Base-by-base conservation (phyloP, 108 stramenopile species). In the Cyclotella cryptica region DNA sequence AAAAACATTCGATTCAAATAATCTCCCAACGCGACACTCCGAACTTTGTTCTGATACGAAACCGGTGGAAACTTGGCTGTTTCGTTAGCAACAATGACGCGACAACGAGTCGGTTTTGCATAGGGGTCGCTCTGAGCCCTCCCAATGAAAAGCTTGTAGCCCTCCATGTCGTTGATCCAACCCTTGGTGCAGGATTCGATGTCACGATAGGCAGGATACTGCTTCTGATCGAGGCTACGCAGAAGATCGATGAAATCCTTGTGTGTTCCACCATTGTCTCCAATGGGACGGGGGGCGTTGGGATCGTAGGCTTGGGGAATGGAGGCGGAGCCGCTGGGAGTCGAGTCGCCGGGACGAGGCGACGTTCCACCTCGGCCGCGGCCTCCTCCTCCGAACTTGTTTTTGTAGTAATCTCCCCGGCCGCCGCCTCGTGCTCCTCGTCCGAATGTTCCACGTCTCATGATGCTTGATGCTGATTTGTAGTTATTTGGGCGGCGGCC, bases 51-150 rank as follows among this genome's bases (percentile, higher is more conserved):
- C 59, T 86, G 82, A 65, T 87, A 90, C 8, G 86, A 59, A 30
- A 83, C 71, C 27, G 85, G 69, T n/a, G 97, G 94, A 68, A 97
- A 91, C 44, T 83, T 85, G 30, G 96, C 93, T 19, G 81, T 79
- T 10, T 53, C 47, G 15, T 79, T 78, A 43, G 83, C 74, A 13
- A 98, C 71, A 11, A 89, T 76, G 24, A 97, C 77, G 35, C 93
- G 95, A 58, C 93, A 92, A 24, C 93, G 85, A 3, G 97, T 96
- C 22, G 98, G 97, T 40, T 93, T 81, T 30, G 98, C 98, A 77
- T 88, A 98, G n/a, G 98, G 94, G 88, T 98, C 97, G 7, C 86
- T 76, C 76, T 98, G 98, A 19, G 96, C 88, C 61, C 89, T 83
- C 57, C 89, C 95, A 18, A 97, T 84, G 65, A 73, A 89, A 35